phyloP scores from a whole-genome alignment of 306 rosid species.

The Gillenia trifoliata region DNA sequence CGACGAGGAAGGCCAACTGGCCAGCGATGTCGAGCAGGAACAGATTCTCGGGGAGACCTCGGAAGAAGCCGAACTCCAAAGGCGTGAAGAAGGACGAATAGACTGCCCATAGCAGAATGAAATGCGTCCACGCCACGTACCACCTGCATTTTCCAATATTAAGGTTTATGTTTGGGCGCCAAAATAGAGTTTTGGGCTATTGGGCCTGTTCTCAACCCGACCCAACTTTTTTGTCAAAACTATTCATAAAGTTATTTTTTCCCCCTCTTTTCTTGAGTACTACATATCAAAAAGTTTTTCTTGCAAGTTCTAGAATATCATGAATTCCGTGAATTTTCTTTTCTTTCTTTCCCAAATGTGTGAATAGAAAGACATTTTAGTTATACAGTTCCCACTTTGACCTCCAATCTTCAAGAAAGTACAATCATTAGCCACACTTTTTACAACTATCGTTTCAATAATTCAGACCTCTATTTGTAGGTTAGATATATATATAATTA shows the following conservation, averaged over 20 bases:
- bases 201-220: not conserved
- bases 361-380: not conserved
- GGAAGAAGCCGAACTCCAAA: slow-evolving; percentile 64
- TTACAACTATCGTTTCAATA: no score
- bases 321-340: not conserved
- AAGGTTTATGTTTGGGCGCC: not conserved
- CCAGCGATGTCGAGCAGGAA: slow-evolving; percentile 65
- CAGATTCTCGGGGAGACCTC: slow-evolving; percentile 51
- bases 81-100: slow-evolving; percentile 77
- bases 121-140: slow-evolving; percentile 52
- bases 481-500: no score
- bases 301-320: not conserved
- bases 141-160: slow-evolving; percentile 36
- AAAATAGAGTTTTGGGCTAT: not conserved
- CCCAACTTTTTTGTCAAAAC: not conserved
- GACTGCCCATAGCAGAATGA: slow-evolving; percentile 59
- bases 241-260: not conserved
- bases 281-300: not conserved
- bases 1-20: slow-evolving; percentile 53
- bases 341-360: not conserved
- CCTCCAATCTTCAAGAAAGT: not conserved
- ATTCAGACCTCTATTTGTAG: no score
- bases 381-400: not conserved
- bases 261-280: not conserved
- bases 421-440: no score